Evolutionary conservation across 805 yeast genomes (phyloP).

Genomic region (Isabelozyma gotoi): DNA sequence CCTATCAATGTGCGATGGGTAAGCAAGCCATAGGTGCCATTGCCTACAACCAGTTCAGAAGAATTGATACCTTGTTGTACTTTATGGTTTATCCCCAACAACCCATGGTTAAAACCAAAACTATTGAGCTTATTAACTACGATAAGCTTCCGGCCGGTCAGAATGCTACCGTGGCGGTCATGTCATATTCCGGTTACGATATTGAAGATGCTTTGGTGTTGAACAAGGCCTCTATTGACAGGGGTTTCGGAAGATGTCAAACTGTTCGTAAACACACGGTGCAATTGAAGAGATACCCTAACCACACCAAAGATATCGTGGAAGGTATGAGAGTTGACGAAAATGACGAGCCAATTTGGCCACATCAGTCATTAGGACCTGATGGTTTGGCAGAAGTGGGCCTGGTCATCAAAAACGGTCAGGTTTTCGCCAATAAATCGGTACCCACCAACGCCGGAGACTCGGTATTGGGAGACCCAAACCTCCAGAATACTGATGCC

Average conservation of each 20-base stretch:
- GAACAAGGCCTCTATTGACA: conserved; percentile 88
- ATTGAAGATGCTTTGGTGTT: conserved; percentile 97
- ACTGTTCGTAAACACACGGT: conserved; percentile 90
- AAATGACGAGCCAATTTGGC: conserved; percentile 76
- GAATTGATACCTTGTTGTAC: conserved; percentile 91
- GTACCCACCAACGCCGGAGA: conserved; percentile 87
- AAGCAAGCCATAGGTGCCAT: conserved; percentile 99
- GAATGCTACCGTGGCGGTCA: conserved; percentile 97
- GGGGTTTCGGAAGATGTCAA: conserved; percentile 98
- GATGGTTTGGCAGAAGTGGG: conserved; percentile 99
- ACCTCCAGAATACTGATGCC: conserved; percentile 31
- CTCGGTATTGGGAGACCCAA: conserved; percentile 46
- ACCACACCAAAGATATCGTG: conserved; percentile 87
- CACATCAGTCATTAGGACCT: conserved; percentile 83
- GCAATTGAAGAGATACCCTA: conserved; percentile 85
- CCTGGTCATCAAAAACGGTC: conserved; percentile 84
- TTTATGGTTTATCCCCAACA: conserved; percentile 99
- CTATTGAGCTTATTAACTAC: conserved; percentile 91
- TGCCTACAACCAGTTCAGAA: conserved; percentile 92
- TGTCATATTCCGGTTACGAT: conserved; percentile 99
- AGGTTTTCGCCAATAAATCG: conserved; percentile 88
- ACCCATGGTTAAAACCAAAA: conserved; percentile 97
- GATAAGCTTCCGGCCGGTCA: conserved; percentile 98
- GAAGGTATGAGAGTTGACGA: conserved; percentile 90
- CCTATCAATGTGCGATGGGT: conserved; percentile 96